Conservation (phyloP, 2,329 filamentous ascomycete genomes). For the Cercospora sesami region DNA sequence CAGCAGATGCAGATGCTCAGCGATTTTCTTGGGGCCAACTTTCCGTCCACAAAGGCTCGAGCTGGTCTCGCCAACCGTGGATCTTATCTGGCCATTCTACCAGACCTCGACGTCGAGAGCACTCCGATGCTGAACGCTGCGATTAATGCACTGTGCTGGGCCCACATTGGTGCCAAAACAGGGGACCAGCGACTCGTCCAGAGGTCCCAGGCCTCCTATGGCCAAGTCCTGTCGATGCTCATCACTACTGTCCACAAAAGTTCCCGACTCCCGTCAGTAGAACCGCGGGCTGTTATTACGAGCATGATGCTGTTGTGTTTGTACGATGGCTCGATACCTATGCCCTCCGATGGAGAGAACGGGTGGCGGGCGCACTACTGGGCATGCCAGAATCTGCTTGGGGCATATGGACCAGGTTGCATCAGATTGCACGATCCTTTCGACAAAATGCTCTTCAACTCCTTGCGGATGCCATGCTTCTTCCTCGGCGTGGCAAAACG, state of each 20-base stretch:
- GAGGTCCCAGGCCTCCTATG: slow-evolving; percentile 15
- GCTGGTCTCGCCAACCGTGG: slow-evolving; percentile 16
- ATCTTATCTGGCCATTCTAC: slow-evolving; percentile 15
- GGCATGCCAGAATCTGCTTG: slow-evolving; percentile 14
- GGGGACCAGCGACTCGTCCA: slow-evolving; percentile 13
- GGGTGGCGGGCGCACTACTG: slow-evolving; percentile 17
- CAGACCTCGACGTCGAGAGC: slow-evolving; percentile 15
- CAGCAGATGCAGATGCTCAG: slow-evolving; percentile 19
- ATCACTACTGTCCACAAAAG: slow-evolving; percentile 5
- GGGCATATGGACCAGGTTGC: slow-evolving; percentile 12
- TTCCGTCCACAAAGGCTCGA: slow-evolving; percentile 15
- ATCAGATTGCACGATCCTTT: slow-evolving; percentile 18
- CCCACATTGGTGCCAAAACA: slow-evolving; percentile 15
- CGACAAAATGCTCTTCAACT: slow-evolving; percentile 18
- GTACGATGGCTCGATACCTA: slow-evolving; percentile 19
- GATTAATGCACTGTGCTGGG: slow-evolving; percentile 17
- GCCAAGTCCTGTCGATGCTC: slow-evolving; percentile 9
- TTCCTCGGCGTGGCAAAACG: slow-evolving; percentile 18
- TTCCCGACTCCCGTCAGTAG: neutral
- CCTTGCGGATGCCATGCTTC: slow-evolving; percentile 18
- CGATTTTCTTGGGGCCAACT: slow-evolving; percentile 14
- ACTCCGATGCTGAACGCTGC: slow-evolving; percentile 13
- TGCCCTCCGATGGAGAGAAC: slow-evolving; percentile 3
- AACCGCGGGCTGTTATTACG: slow-evolving; percentile 16
- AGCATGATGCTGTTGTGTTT: slow-evolving; percentile 20